phyloP scores from a whole-genome alignment of 2,329 filamentous ascomycete genomes.

The Penicillium sp. region DNA sequence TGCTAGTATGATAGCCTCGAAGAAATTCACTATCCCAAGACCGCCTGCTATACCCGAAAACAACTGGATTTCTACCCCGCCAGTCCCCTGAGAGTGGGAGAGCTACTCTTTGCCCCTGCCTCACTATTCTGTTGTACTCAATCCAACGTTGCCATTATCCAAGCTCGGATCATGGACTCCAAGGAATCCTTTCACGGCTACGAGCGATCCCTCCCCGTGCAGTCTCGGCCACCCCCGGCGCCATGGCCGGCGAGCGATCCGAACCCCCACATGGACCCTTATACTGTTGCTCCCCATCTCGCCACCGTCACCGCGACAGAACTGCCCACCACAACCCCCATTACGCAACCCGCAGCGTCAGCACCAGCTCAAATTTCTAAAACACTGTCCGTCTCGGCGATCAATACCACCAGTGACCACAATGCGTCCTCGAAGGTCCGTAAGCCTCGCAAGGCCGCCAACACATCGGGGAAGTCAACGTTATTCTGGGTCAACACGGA shows the following conservation, averaged over 20 bases:
- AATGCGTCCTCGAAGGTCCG: slow-evolving; percentile 32
- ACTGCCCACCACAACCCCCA: neutral
- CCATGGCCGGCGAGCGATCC: slow-evolving; percentile 22
- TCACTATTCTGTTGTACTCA: neutral
- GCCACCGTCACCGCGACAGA: slow-evolving; percentile 5
- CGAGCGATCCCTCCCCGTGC: slow-evolving; percentile 32
- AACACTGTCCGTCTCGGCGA: neutral
- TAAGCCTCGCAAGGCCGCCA: slow-evolving; percentile 35
- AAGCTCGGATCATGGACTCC: slow-evolving; percentile 31
- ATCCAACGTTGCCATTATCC: neutral
- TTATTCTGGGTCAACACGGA: slow-evolving; percentile 44
- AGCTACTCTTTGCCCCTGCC: neutral
- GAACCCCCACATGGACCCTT: slow-evolving; percentile 12
- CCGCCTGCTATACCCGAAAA: neutral
- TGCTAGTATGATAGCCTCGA: slow-evolving; percentile 13
- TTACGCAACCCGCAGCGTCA: neutral
- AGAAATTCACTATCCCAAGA: slow-evolving; percentile 13
- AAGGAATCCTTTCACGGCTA: slow-evolving; percentile 26
- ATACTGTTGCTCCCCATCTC: slow-evolving; percentile 5
- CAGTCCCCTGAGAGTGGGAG: slow-evolving; percentile 4
- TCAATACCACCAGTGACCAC: slow-evolving; percentile 3
- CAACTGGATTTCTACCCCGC: slow-evolving; percentile 12
- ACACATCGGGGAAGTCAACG: slow-evolving; percentile 34
- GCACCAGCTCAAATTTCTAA: slow-evolving; percentile 4
- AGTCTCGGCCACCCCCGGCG: slow-evolving; percentile 21